phyloP scores from a whole-genome alignment of 108 stramenopile genomes.

The Bacterosira constricta region DNA sequence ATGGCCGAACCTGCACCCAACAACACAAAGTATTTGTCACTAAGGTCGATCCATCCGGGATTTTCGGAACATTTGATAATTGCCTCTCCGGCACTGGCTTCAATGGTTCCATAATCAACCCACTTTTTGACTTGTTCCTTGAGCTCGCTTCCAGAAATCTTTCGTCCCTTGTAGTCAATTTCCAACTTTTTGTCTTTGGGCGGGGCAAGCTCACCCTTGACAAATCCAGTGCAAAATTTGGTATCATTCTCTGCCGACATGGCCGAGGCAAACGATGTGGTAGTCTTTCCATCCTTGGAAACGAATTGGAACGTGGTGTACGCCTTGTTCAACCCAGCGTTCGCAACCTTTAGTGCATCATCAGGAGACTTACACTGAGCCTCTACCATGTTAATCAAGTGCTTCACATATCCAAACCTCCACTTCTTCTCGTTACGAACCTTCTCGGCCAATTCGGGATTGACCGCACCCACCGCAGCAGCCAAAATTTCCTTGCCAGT shows the following conservation, averaged over 20 bases:
- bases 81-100: conserved; percentile 93
- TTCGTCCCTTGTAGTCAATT: conserved; percentile 93
- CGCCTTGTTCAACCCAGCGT: conserved; percentile 91
- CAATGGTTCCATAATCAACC: conserved; percentile 95
- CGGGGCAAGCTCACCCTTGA: conserved; percentile 64
- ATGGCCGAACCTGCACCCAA: conserved; percentile 98
- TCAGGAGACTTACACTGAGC: conserved; percentile 83
- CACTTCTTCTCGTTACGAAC: conserved; percentile 72
- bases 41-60: conserved; percentile 85
- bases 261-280: conserved; percentile 76
- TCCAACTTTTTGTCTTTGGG: conserved; percentile 54
- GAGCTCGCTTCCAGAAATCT: conserved; percentile 79
- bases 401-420: conserved; percentile 92
- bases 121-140: conserved; percentile 87
- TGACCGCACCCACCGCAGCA: conserved; percentile 84
- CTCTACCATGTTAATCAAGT: conserved; percentile 86
- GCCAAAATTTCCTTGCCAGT: conserved; percentile 87
- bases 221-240: conserved; percentile 84
- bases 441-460: conserved; percentile 62
- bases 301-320: conserved; percentile 94
- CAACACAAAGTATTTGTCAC: conserved; percentile 93
- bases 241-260: conserved; percentile 77
- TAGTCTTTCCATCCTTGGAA: conserved; percentile 71
- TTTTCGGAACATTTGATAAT: conserved; percentile 86
- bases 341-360: conserved; percentile 83